These are phyloP conservation scores for Gautieria morchelliformis DNA, from an alignment of 768 basidiomycete genomes.

Conservation along the genomic window DNA sequence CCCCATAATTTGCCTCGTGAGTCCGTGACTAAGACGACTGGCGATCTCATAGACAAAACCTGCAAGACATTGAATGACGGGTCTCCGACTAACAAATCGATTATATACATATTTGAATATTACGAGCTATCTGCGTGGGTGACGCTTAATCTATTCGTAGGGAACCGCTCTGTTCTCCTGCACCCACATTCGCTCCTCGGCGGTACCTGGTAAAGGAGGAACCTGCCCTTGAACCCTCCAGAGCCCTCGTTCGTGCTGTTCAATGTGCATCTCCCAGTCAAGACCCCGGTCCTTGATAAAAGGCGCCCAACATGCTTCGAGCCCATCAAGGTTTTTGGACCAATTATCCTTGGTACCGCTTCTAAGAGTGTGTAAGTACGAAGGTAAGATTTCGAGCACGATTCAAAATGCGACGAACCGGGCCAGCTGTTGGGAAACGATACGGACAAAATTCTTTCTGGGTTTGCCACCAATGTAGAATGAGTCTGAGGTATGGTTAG, in stretches of 20 bases:
- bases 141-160: background rate
- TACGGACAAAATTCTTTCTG: constrained; percentile 12
- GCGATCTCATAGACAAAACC: too few relatives aligned
- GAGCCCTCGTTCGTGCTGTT: constrained; percentile 5
- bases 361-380: background rate
- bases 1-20: background rate
- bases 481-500: background rate
- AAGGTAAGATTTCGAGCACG: background rate
- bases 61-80: too few relatives aligned
- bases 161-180: background rate
- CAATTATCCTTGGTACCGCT: background rate
- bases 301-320: background rate
- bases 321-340: background rate
- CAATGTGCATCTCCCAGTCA: constrained; percentile 6
- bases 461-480: constrained; percentile 17
- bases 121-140: background rate
- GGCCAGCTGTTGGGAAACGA: constrained; percentile 16
- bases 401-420: constrained; percentile 5
- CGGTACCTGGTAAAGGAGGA: background rate
- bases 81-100: too few relatives aligned
- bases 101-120: too few relatives aligned
- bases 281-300: constrained; percentile 1
- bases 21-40: background rate
- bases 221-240: constrained; percentile 1
- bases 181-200: background rate